A percentile compares a stretch with the other conserved stretches of the same genome.
These are phyloP conservation scores for Malassezia pachydermatis DNA, from an alignment of 1,284 basidiomycete species.

Conservation along the genomic window DNA sequence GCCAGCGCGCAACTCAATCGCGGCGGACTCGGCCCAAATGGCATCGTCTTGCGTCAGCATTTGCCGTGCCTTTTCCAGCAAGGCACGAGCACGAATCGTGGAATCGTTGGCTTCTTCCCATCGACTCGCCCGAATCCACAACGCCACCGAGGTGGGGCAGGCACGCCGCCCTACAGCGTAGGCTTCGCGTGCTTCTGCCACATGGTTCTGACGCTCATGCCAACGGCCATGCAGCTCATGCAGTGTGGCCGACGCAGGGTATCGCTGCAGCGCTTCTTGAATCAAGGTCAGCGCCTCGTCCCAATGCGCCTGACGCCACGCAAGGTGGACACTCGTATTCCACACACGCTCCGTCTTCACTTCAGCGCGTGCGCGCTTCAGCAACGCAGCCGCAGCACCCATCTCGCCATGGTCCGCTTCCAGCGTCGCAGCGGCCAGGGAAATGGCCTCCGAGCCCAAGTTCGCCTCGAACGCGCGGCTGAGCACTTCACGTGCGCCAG, in stretches of 20 bases:
- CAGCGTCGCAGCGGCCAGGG: conserved; percentile 89
- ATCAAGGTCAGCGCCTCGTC: conserved; percentile 66
- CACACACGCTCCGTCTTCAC: conserved; percentile 87
- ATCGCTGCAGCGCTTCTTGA: conserved; percentile 65
- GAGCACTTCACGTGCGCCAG: conserved; percentile 72
- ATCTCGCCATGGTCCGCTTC: conserved; percentile 87
- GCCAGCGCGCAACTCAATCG: conserved; percentile 77
- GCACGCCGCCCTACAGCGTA: conserved; percentile 63
- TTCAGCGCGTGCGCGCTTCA: conserved; percentile 75
- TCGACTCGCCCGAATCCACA: conserved; percentile 79
- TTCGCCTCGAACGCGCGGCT: conserved; percentile 86
- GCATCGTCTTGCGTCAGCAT: conserved; percentile 71
- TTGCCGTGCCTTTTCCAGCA: conserved; percentile 79
- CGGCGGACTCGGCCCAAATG: conserved; percentile 81
- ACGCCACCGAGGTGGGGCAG: conserved; percentile 66
- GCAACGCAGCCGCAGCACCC: conserved; percentile 69
- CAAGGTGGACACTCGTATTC: conserved; percentile 95
- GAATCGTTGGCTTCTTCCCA: conserved; percentile 78
- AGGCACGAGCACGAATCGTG: conserved; percentile 81
- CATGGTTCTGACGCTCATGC: conserved; percentile 39
- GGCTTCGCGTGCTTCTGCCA: conserved; percentile 25
- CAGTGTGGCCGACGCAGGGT: conserved; percentile 76
- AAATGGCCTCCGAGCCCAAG: conserved; percentile 90
- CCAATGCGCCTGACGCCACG: conserved; percentile 70
- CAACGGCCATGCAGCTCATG: conserved; percentile 97